Evolutionary conservation across 108 stramenopile species (phyloP).

Genomic region (Fragilariopsis cylindrus): DNA sequence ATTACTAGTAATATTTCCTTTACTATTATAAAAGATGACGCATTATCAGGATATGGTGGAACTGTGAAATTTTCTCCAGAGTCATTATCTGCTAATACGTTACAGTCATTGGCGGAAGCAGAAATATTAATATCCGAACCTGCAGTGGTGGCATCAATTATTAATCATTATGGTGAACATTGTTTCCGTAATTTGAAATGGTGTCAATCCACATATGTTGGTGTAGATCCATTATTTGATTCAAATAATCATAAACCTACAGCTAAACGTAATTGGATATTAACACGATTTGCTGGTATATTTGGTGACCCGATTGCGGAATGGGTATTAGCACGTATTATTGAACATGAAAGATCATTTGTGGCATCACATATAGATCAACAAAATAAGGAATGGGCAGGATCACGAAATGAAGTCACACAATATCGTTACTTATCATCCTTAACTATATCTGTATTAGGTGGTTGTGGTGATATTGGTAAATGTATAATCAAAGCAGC

Average conservation of each 20-base stretch:
- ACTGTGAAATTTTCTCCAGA: conserved; percentile 45
- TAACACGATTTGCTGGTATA: conserved; percentile 54
- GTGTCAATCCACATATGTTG: conserved; percentile 61
- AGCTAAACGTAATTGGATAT: not conserved
- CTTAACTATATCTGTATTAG: conserved; percentile 47
- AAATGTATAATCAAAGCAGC: conserved; percentile 43
- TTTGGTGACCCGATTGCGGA: conserved; percentile 62
- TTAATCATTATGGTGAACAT: conserved; percentile 14
- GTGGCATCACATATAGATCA: conserved; percentile 37
- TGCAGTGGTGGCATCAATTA: conserved; percentile 37
- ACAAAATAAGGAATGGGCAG: conserved; percentile 37
- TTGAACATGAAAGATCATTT: conserved; percentile 56
- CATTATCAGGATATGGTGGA: conserved; percentile 44
- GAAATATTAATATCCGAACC: conserved; percentile 55
- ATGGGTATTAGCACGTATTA: conserved; percentile 55
- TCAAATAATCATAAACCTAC: not conserved
- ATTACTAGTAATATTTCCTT: not conserved
- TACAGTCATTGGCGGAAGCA: conserved; percentile 25
- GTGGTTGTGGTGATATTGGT: conserved; percentile 61
- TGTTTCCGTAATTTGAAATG: conserved; percentile 28
- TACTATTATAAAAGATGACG: not conserved
- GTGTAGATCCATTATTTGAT: conserved; percentile 50
- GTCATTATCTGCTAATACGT: conserved; percentile 18
- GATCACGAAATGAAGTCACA: conserved; percentile 25
- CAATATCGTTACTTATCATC: conserved; percentile 50